Base-by-base conservation (phyloP, 345 rosid species). In the Tarenaya hassleriana region DNA sequence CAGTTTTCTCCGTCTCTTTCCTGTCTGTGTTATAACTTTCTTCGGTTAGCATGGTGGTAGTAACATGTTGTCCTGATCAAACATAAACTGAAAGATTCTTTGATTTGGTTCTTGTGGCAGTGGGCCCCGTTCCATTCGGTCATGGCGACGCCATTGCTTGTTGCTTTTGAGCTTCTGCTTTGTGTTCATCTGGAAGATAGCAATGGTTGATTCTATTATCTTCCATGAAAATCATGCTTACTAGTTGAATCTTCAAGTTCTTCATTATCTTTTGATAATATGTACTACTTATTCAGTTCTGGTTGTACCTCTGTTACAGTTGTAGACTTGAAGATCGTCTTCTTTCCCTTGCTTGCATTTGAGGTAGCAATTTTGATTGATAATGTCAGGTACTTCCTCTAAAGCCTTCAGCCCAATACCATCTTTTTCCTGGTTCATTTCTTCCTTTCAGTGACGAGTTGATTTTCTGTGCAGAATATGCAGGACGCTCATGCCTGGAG, bases 51-150 rank as follows among this genome's bases (percentile, higher is more conserved):
- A 41, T 29, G 16, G 16, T 7, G 4, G 43, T 33, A 37, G 50
- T 14, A 15, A 52, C 11, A 47, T 49, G 13, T 11, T n/a, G n/a
- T n/a, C n/a, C n/a, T 9, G 19, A 34, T 8, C 24, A 38, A 12
- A 17, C 16, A 35, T 35, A 35, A 35, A 9, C 40, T 35, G 40
- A n/a, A n/a, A 35, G 11, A 2, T 24, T 24, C 2, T 24, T 35
- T 35, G 40, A 4, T 9, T 10, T 53, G 50, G 47, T 62, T 71
- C 42, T 49, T 79, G 61, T 60, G 61, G 73, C 86, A 90, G 97
- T 90, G 94, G 95, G 95, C 97, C 41, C 95, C 97, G 33, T 79
- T 58, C 58, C 97, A 89, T 46, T 70, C 90, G 9, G 66, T 83
- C 38, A 64, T 76, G 75, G 94, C 97, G 0, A 71, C 78, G 4